These are phyloP conservation scores for Venturia carpophila DNA, from an alignment of 2,329 filamentous ascomycete species.

Conservation along the genomic window DNA sequence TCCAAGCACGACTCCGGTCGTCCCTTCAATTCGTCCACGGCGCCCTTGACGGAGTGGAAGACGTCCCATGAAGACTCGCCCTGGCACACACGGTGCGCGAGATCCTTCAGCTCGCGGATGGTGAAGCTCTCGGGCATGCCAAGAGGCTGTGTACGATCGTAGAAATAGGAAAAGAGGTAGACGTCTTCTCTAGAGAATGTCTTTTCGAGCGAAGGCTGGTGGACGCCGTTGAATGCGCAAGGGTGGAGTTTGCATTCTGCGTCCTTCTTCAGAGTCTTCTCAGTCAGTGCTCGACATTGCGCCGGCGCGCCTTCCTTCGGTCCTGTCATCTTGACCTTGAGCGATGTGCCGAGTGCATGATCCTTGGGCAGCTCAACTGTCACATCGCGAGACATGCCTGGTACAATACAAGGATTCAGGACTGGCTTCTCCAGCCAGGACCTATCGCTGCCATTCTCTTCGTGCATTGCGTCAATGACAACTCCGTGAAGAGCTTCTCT, in stretches of 20 bases:
- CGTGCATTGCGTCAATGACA: constrained; percentile 64
- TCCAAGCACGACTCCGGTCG: constrained; percentile 91
- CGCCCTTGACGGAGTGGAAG: constrained; percentile 68
- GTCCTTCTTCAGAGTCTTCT: constrained; percentile 87
- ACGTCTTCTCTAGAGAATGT: constrained; percentile 88
- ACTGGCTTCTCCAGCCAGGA: constrained; percentile 65
- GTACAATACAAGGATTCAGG: constrained; percentile 76
- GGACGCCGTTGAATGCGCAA: constrained; percentile 97
- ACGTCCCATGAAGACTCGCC: constrained; percentile 71
- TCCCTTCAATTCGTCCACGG: constrained; percentile 69
- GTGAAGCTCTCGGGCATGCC: constrained; percentile 99
- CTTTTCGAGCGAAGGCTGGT: constrained; percentile 86
- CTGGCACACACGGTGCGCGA: constrained; percentile 76
- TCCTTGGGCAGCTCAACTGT: constrained; percentile 60
- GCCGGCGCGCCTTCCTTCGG: constrained; percentile 67
- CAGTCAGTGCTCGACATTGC: constrained; percentile 82
- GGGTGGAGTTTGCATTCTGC: constrained; percentile 71
- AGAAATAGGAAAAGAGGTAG: constrained; percentile 97
- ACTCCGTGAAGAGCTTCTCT: constrained; percentile 75
- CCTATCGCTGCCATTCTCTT: constrained; percentile 44
- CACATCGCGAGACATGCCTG: constrained; percentile 67
- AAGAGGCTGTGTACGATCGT: constrained; percentile 83
- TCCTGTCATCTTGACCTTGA: constrained; percentile 80
- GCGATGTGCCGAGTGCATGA: constrained; percentile 56
- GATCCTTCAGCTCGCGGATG: constrained; percentile 76